A percentile compares a stretch with the other conserved stretches of the same genome.
These are phyloP conservation scores for Pseudocercospora macadamiae DNA, from an alignment of 2,329 filamentous ascomycete species.

Conservation along the genomic window DNA sequence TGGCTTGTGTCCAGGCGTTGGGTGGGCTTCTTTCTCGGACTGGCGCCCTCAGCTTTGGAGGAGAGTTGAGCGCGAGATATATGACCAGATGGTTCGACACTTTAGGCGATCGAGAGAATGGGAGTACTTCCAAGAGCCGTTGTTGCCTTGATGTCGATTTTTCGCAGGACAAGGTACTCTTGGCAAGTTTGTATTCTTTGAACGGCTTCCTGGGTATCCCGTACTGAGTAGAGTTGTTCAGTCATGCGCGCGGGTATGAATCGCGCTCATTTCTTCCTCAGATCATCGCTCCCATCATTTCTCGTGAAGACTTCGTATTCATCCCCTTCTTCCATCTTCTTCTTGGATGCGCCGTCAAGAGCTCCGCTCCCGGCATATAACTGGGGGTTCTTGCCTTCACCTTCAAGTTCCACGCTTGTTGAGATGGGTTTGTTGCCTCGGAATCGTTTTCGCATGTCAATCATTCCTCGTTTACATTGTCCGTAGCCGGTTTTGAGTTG, in stretches of 20 bases:
- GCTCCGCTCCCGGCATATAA: slow-evolving; percentile 72
- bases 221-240: too few species aligned
- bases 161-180: too few species aligned
- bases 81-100: background rate
- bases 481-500: slow-evolving; percentile 91
- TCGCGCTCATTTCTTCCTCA: slow-evolving; percentile 36
- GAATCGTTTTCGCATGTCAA: slow-evolving; percentile 99
- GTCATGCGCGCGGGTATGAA: too few species aligned
- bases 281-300: slow-evolving; percentile 36
- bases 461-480: slow-evolving; percentile 93
- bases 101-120: background rate
- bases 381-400: slow-evolving; percentile 54
- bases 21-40: slow-evolving; percentile 9
- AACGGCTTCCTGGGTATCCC: too few species aligned
- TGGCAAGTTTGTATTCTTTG: too few species aligned
- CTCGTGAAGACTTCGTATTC: slow-evolving; percentile 37
- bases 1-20: slow-evolving; percentile 18
- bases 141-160: background rate
- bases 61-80: slow-evolving; percentile 7
- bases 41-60: background rate
- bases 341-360: slow-evolving; percentile 29
- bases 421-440: slow-evolving; percentile 87
- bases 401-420: slow-evolving; percentile 65
- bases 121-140: background rate
- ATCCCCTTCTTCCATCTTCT: slow-evolving; percentile 37